Conservation (phyloP, 169 alveolate genomes). For the Toxoplasma gondii region DNA sequence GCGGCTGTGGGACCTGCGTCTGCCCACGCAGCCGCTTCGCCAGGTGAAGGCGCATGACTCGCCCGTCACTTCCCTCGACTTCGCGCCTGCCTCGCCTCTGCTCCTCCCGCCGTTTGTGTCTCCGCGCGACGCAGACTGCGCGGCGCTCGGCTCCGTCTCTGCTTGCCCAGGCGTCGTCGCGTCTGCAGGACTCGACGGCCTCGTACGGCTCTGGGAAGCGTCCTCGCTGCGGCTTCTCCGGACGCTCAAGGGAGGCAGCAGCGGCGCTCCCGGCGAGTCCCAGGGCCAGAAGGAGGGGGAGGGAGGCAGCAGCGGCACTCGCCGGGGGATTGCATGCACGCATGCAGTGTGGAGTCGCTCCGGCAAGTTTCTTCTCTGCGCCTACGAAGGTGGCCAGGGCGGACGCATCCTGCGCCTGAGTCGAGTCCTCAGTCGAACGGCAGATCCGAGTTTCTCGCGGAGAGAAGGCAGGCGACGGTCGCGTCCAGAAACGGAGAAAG, state of each 20-base stretch:
- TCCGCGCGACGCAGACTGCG: not conserved
- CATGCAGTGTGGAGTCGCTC: conserved; percentile 32
- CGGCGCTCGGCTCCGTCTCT: not conserved
- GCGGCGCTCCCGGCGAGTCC: not conserved
- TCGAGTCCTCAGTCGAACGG: not conserved
- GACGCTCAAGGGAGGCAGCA: conserved; percentile 26
- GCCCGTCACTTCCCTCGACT: conserved; percentile 17
- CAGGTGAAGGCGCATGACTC: conserved; percentile 33
- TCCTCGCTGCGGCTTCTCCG: not conserved
- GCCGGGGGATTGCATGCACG: conserved; percentile 2
- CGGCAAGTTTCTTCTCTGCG: conserved; percentile 5
- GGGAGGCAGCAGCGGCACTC: not conserved
- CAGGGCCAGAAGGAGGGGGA: not conserved
- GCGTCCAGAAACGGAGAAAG: not conserved
- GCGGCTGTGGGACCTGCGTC: conserved; percentile 27
- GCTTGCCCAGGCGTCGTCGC: not conserved
- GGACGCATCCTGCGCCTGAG: conserved; percentile 19
- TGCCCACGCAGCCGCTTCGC: not conserved
- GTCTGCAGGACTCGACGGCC: conserved; percentile 17
- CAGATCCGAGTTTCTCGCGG: not conserved
- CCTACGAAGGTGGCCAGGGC: conserved; percentile 8
- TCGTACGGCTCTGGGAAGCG: conserved; percentile 19
- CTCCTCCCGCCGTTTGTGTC: not conserved
- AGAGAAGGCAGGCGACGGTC: not conserved
- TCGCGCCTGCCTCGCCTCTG: conserved; percentile 6